Conservation (phyloP, 2,329 filamentous ascomycete genomes). For the Xylogone sp. region DNA sequence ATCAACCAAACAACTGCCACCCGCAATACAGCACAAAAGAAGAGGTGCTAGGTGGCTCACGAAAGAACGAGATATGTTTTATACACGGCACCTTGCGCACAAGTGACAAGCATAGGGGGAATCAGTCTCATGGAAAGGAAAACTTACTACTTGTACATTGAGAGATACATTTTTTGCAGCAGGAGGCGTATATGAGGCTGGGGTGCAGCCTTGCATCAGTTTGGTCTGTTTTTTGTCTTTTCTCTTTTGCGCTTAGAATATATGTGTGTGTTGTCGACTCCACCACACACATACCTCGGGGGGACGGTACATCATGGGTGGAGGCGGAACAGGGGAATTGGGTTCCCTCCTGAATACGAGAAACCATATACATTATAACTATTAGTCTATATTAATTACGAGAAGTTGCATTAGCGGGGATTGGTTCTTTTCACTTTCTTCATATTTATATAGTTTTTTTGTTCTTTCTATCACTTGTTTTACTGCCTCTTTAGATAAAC, state of each 20-base stretch:
- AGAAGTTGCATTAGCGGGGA: too few species aligned
- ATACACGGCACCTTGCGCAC: background rate
- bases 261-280: background rate
- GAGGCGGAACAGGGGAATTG: background rate
- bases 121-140: background rate
- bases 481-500: too few species aligned
- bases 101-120: background rate
- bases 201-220: background rate
- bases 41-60: background rate
- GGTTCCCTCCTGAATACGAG: too few species aligned
- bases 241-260: background rate
- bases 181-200: background rate
- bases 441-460: too few species aligned
- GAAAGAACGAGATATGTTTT: background rate
- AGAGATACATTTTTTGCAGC: background rate
- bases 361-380: too few species aligned
- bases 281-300: background rate
- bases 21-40: background rate
- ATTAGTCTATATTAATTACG: too few species aligned
- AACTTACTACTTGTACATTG: background rate
- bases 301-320: background rate
- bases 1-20: background rate
- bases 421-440: too few species aligned
- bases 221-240: background rate
- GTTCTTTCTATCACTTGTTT: too few species aligned